Base-by-base conservation (phyloP, 306 rosid species). In the Urtica urens region DNA sequence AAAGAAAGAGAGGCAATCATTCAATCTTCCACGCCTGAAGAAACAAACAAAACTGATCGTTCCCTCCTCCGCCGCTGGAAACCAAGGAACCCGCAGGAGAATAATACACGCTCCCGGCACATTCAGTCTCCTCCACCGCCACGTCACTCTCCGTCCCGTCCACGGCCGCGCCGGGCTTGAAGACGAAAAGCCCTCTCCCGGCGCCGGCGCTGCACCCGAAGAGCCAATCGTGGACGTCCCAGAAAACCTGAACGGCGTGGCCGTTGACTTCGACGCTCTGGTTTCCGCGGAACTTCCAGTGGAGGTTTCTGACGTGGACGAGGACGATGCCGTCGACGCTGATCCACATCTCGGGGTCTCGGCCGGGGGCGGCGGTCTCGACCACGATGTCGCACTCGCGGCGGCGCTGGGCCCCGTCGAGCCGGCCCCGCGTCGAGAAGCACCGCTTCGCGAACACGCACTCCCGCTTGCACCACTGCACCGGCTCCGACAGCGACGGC, bases 331-430 rank as follows among this genome's bases (percentile, higher is more conserved):
- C 96, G 46, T 88, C 94, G 22, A 88, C 58, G 53, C 94, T 83
- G 6, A 88, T 79, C 96, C 96, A 83, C 93, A 88, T 88, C 46
- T 88, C 94, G 0, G 96, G 96, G 7, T 88, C 93, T 11, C 54
- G 73, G 0, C 48, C 60, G 16, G 76, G 85, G 2, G 40, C 40
- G 8, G 94, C 78, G 39, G 82, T 83, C 58, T 83, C 94, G 14
- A 87, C 96, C 1, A 87, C 93, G 37, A 87, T 78, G 19, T 83
- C 96, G 10, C 72, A 75, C 44, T 71, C 82, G 50, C 63, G 73
- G 8, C 69, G 59, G 28, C 65, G 62, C 33, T 66, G 78, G n/a
- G n/a, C n/a, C 42, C 74, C 93, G 22, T 83, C 85, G 9, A 87
- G 74, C 23, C 8, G 73, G 0, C 81, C 94, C 53, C 76, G 59